Conservation (phyloP, 2,329 filamentous ascomycete genomes). For the Fusarium sterilihyphosum region DNA sequence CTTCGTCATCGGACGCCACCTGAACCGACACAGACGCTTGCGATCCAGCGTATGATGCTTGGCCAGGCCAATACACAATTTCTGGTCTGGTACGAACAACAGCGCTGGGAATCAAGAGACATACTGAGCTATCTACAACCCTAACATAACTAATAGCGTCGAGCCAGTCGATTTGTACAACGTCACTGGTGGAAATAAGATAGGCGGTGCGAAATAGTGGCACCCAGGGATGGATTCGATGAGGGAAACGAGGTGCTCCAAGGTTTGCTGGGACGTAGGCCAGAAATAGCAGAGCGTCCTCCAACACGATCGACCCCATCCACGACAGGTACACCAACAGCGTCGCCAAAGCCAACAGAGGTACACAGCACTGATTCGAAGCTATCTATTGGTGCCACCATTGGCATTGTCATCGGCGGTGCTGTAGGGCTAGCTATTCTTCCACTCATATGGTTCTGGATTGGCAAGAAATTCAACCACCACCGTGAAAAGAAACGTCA, state of each 20-base stretch:
- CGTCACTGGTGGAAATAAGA: background rate
- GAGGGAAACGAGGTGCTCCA: background rate
- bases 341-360: background rate
- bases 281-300: background rate
- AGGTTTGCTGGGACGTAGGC: background rate
- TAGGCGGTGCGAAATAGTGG: background rate
- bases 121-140: background rate
- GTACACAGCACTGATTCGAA: background rate
- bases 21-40: background rate
- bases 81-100: background rate
- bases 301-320: background rate
- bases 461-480: background rate
- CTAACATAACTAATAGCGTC: background rate
- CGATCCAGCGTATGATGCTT: background rate
- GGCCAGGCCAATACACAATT: background rate
- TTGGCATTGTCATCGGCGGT: background rate
- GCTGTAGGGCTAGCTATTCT: background rate
- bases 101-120: background rate
- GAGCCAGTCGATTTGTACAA: background rate
- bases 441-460: background rate
- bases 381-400: background rate
- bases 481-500: background rate
- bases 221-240: background rate
- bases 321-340: background rate
- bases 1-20: background rate